Conservation (phyloP, 176 grass and related monocot species). For the Oryza glaberrima region DNA sequence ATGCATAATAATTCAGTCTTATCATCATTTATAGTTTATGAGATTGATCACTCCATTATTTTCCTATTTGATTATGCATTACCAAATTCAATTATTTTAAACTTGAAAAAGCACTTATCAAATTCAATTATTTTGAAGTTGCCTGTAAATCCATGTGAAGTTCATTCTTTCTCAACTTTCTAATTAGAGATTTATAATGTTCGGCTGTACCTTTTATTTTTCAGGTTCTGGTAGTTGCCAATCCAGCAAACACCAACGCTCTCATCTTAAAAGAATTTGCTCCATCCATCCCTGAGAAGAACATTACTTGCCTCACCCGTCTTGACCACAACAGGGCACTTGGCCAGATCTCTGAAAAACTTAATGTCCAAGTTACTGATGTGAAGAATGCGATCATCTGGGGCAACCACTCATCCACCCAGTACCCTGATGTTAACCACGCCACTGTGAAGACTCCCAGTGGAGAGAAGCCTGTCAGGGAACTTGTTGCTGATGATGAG, state of each 20-base stretch:
- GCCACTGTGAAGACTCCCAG: conserved; percentile 71
- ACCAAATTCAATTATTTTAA: background rate
- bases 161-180: background rate
- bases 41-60: background rate
- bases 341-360: conserved; percentile 81
- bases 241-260: conserved; percentile 97
- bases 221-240: conserved; percentile 96
- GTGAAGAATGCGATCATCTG: conserved; percentile 96
- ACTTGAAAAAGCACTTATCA: background rate
- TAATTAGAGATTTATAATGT: background rate
- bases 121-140: conserved; percentile 20
- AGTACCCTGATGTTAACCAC: conserved; percentile 93
- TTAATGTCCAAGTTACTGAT: conserved; percentile 82
- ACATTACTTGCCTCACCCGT: conserved; percentile 94
- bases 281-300: conserved; percentile 92
- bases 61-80: background rate
- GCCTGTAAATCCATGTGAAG: background rate
- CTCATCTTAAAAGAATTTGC: conserved; percentile 98
- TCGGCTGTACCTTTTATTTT: conserved; percentile 7
- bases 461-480: conserved; percentile 76
- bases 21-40: background rate
- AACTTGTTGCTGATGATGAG: conserved; percentile 76
- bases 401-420: conserved; percentile 93
- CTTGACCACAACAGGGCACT: conserved; percentile 97
- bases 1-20: background rate